These are phyloP conservation scores for Neurospora pannonica DNA, from an alignment of 495 filamentous ascomycete species.

Conservation along the genomic window DNA sequence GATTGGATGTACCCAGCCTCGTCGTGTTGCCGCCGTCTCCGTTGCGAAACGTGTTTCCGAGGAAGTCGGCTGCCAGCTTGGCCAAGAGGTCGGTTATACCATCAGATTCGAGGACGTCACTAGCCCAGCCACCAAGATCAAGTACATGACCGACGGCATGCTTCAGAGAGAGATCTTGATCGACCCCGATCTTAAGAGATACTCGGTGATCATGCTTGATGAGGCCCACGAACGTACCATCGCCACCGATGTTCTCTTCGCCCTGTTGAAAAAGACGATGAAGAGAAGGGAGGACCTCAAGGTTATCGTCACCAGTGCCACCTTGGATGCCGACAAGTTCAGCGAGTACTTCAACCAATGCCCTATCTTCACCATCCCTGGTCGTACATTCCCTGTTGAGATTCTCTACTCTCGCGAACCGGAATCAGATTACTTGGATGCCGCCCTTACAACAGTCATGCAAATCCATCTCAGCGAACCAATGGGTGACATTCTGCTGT, in stretches of 20 bases:
- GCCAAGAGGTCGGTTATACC: conserved; percentile 91
- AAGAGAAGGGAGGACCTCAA: conserved; percentile 80
- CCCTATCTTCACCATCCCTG: conserved; percentile 93
- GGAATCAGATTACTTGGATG: conserved; percentile 91
- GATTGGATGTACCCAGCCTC: conserved; percentile 95
- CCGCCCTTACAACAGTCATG: conserved; percentile 94
- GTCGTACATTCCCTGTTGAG: conserved; percentile 89
- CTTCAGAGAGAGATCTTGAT: conserved; percentile 88
- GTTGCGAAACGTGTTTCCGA: conserved; percentile 95
- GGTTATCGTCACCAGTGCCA: conserved; percentile 92
- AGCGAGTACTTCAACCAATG: conserved; percentile 89
- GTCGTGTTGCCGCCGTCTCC: conserved; percentile 94
- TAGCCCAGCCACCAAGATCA: conserved; percentile 82
- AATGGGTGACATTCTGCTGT: conserved; percentile 84
- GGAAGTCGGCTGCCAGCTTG: conserved; percentile 86
- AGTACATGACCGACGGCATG: conserved; percentile 99
- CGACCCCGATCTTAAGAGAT: conserved; percentile 76
- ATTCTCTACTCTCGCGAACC: conserved; percentile 91
- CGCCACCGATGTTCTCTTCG: conserved; percentile 90
- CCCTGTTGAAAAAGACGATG: conserved; percentile 86
- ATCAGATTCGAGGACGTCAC: conserved; percentile 97
- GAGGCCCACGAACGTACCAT: conserved; percentile 98
- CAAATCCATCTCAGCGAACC: conserved; percentile 93
- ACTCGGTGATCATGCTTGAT: conserved; percentile 96
- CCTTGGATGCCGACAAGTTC: conserved; percentile 95